Evolutionary conservation across 306 rosid species (phyloP).

Genomic region (Dalbergia cultrata): DNA sequence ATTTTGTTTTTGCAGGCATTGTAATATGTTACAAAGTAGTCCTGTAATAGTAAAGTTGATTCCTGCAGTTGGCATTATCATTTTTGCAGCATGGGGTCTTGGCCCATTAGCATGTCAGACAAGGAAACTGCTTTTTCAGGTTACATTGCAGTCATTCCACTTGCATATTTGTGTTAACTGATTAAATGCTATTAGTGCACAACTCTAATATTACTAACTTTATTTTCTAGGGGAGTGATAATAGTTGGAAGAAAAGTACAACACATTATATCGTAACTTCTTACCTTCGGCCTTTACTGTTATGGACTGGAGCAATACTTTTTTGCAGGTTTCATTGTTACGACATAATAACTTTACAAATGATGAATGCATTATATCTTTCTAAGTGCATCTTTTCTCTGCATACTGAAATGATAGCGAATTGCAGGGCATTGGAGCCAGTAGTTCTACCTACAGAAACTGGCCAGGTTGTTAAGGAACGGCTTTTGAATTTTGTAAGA

Average conservation of each 20-base stretch:
- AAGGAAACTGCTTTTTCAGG: constrained; percentile 70
- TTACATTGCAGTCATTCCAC: constrained; percentile 41
- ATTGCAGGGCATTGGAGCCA: constrained; percentile 84
- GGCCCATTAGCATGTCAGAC: constrained; percentile 70
- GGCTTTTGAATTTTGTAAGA: constrained; percentile 80
- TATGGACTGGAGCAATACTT: constrained; percentile 88
- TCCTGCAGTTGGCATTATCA: constrained; percentile 70
- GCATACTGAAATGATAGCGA: constrained; percentile 31
- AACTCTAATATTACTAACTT: constrained; percentile 35
- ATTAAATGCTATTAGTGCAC: constrained; percentile 19
- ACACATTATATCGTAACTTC: constrained; percentile 69
- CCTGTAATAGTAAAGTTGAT: constrained; percentile 70
- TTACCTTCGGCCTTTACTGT: constrained; percentile 81
- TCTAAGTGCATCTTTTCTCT: constrained; percentile 15
- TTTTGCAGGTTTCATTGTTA: constrained; percentile 80
- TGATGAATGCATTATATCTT: constrained; percentile 21
- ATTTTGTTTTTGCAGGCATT: constrained; percentile 64
- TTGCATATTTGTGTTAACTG: constrained; percentile 41
- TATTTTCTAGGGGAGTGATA: constrained; percentile 77
- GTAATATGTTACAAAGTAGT: constrained; percentile 66
- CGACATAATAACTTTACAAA: constrained; percentile 36
- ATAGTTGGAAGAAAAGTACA: constrained; percentile 85
- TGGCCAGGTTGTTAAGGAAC: constrained; percentile 82
- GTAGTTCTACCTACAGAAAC: constrained; percentile 75
- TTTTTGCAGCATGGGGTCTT: constrained; percentile 89